Base-by-base conservation (phyloP, 73 alveolate genomes). In the Tetrahymena malaccensis region DNA sequence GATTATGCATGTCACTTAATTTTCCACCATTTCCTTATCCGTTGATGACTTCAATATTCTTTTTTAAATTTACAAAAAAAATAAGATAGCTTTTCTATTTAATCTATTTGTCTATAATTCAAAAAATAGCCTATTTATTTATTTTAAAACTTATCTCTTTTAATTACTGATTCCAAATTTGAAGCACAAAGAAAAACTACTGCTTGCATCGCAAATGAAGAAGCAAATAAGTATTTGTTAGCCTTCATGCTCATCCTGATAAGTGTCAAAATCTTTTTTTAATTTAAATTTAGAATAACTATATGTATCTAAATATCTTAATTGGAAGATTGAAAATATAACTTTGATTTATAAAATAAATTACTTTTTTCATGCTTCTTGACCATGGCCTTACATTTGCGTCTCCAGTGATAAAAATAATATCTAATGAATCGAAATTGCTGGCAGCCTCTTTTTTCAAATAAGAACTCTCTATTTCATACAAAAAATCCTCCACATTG, bases 311-410 rank as follows among this genome's bases (percentile, higher is more conserved):
- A 4, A 22, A 56, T 56, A 56, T 0, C 11, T 25, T 56, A 56
- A 56, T 56, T 25, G 22, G 38, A n/a, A 11, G n/a, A n/a, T 70
- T 50, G 0, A 15, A 50, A 50, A 4, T 13, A 89, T 27, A 12
- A 83, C 43, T 55, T 94, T 43, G 34, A 15, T 35, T 43, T 84
- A 21, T 83, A 16, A 31, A 21, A 37, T 70, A 33, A 21, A 21
- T 94, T 94, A 95, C 95, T 37, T 93, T 95, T 44, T 94, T 43
- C 95, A 89, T 85, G n/a, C 94, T 43, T 37, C 94, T n/a, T 21
- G 84, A 56, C 97, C 97, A 95, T 43, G 97, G 97, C 40, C 97
- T 93, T 43, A 95, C 94, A 95, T 95, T 95, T 0, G 95, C 89
- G 89, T 93, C 97, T 10, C 97, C 97, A 85, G 94, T 95, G 25